Evolutionary conservation across 371 early-diverging fungal species (phyloP), one percentile per base, ranked within the genome.

Genomic region (Capillidium heterosporum): DNA sequence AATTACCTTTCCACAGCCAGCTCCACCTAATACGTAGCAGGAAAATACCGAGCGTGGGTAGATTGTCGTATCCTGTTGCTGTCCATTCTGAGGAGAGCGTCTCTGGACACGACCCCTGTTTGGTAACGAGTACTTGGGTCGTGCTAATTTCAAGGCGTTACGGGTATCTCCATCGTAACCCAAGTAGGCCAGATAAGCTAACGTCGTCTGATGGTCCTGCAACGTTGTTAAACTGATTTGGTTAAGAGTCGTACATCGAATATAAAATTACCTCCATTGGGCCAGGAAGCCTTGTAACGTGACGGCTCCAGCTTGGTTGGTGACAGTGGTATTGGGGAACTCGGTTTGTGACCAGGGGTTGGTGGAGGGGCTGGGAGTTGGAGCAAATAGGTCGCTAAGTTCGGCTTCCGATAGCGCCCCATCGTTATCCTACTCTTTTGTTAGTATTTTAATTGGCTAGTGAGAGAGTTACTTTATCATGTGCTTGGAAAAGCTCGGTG

Each of bases 261-360:
- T 44, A 24, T 1, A 64, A 46, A 58, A 50, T 26, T 65, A 85
- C 86, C 86, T 91, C 97, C 97, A 96, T 63, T 91, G 92, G 23
- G 94, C 95, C 42, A 96, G 67, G 74, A 91, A 96, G 19, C 95
- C 94, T 66, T 93, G 95, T 41, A 95, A 69, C 3, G 95, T 92
- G 5, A 96, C 87, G 3, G 84, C 80, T 1, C 90, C 91, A 1
- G 83, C 71, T 24, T 85, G 86, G 27, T 88, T 88, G 15, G 93
- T 89, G 21, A 92, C 78, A 0, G 90, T 88, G 11, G 91, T 84
- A 56, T 89, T 82, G n/a, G 91, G 91, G 59, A 91, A 91, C 23
- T 78, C 87, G 17, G 80, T 78, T 41, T 76, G 74, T 24, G 75
- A 72, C 94, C 95, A 93, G 15, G 94, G 94, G 43, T 11, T 42